Evolutionary conservation across 2,329 filamentous ascomycete species (phyloP).

Genomic region (Pyricularia pennisetigena): DNA sequence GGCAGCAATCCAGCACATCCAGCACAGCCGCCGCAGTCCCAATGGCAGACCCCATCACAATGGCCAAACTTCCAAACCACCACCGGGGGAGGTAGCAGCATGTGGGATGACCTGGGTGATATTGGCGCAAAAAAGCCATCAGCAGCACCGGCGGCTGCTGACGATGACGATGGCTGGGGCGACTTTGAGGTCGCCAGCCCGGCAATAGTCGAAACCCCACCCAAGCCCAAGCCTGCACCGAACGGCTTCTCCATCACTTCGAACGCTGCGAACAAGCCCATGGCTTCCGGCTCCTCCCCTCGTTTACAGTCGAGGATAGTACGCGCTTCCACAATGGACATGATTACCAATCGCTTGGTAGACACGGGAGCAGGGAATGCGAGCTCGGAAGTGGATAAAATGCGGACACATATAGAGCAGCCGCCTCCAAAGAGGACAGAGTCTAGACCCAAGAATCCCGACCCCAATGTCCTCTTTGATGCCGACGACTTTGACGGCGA

Average conservation of each 20-base stretch:
- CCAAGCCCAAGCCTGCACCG: conserved; percentile 3
- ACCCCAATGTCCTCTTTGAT: conserved; percentile 57
- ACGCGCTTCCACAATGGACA: conserved; percentile 41
- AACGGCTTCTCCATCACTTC: background rate
- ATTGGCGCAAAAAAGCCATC: background rate
- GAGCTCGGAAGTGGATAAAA: background rate
- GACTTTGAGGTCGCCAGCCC: conserved; percentile 52
- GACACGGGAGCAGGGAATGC: conserved; percentile 12
- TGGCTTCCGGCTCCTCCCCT: background rate
- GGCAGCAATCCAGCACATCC: conserved; percentile 8
- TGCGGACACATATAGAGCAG: background rate
- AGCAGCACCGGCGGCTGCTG: conserved; percentile 12
- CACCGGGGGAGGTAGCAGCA: conserved; percentile 3
- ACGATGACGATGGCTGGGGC: conserved; percentile 56
- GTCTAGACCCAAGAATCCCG: conserved; percentile 15
- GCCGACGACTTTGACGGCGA: conserved; percentile 40
- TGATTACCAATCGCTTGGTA: conserved; percentile 43
- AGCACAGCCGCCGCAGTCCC: conserved; percentile 13
- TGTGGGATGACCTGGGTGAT: conserved; percentile 14
- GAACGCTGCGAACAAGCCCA: background rate
- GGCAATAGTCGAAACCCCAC: conserved; percentile 3
- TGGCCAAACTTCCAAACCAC: conserved; percentile 8
- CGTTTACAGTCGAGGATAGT: conserved; percentile 18
- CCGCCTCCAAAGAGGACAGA: background rate
- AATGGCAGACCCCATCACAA: conserved; percentile 21